These are phyloP conservation scores for Paratinospora sagittata DNA, from an alignment of 164 flowering plant genomes.

Conservation along the genomic window DNA sequence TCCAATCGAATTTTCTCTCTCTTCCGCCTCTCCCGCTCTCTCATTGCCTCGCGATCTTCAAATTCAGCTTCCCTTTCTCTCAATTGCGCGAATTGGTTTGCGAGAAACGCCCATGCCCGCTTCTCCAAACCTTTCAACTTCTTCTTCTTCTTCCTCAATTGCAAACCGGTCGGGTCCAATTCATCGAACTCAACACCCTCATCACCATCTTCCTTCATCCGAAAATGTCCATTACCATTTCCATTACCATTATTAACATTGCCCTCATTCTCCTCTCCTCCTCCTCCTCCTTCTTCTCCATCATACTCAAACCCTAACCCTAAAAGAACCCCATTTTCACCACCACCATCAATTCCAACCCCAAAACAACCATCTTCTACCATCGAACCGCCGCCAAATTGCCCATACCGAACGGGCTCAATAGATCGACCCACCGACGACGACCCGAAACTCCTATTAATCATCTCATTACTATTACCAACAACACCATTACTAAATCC, in stretches of 20 bases:
- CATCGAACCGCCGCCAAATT: slow-evolving; percentile 43
- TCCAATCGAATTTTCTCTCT: slow-evolving; percentile 36
- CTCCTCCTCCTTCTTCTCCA: slow-evolving; percentile 63
- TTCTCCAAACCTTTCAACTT: slow-evolving; percentile 40
- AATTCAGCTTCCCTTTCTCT: slow-evolving; percentile 58
- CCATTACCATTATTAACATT: no score
- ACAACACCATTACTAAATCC: slow-evolving; percentile 20
- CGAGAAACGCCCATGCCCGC: slow-evolving; percentile 41
- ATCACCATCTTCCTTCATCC: slow-evolving; percentile 45
- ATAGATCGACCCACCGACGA: no score
- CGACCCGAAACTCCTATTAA: slow-evolving; percentile 29
- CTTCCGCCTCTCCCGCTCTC: slow-evolving; percentile 55
- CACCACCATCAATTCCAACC: slow-evolving; percentile 48
- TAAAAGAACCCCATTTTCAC: slow-evolving; percentile 55
- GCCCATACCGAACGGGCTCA: slow-evolving; percentile 36
- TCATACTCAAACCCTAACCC: slow-evolving; percentile 63
- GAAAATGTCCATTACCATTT: slow-evolving; percentile 3
- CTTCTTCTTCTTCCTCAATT: slow-evolving; percentile 52
- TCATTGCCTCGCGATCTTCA: slow-evolving; percentile 53
- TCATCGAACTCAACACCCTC: slow-evolving; percentile 53
- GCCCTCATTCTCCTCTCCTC: no score
- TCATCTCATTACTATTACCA: slow-evolving; percentile 2
- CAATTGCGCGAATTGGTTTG: slow-evolving; percentile 49
- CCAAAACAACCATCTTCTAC: slow-evolving; percentile 46
- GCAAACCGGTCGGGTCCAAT: slow-evolving; percentile 30